phyloP scores from a whole-genome alignment of 2,329 filamentous ascomycete species.

The Madurella mycetomatis region DNA sequence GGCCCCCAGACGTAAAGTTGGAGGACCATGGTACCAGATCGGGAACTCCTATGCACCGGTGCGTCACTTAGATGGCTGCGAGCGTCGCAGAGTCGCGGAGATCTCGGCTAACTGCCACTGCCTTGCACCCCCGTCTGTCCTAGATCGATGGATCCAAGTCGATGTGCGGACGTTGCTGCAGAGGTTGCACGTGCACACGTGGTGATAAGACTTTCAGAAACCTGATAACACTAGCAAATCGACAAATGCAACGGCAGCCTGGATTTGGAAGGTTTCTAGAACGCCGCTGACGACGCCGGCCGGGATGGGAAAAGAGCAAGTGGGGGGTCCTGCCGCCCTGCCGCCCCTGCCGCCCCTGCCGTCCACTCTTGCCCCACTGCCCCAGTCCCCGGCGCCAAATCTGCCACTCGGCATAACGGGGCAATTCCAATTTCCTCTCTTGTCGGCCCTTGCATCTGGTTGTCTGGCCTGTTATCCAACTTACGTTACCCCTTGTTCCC shows the following conservation, averaged over 20 bases:
- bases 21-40: conserved; percentile 9
- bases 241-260: too few species aligned
- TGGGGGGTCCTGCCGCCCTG: neutral
- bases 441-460: neutral
- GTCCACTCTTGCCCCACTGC: neutral
- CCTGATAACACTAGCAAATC: neutral
- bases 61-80: too few species aligned
- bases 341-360: conserved; percentile 1
- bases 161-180: conserved; percentile 1
- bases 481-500: neutral
- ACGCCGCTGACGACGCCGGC: conserved; percentile 8
- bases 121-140: neutral
- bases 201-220: conserved; percentile 15
- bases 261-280: conserved; percentile 13
- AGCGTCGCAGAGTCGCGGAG: too few species aligned
- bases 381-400: neutral
- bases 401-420: neutral
- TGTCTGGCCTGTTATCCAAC: too few species aligned
- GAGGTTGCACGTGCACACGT: conserved; percentile 18
- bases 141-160: neutral
- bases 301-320: conserved; percentile 4
- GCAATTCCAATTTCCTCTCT: neutral
- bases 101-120: neutral
- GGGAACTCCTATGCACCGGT: too few species aligned
- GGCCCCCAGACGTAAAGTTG: conserved; percentile 88